Evolutionary conservation across 345 rosid genomes (phyloP).

Genomic region (Aurinia saxatilis): DNA sequence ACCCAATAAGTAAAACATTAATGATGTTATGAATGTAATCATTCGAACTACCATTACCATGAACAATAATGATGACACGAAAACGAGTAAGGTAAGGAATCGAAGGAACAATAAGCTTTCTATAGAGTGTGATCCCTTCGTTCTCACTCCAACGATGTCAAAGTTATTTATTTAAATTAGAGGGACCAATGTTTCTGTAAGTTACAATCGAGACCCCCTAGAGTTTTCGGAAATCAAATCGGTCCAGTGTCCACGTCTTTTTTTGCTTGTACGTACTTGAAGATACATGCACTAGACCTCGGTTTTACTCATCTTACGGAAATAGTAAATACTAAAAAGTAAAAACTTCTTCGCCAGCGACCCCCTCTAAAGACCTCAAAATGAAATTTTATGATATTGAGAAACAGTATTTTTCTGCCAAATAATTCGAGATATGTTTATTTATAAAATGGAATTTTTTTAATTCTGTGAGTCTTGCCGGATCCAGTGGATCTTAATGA

Average conservation of each 20-base stretch:
- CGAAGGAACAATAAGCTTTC: not conserved
- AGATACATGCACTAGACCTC: too few relatives aligned
- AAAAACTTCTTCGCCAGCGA: too few relatives aligned
- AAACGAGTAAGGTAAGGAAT: not conserved
- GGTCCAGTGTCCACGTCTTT: too few relatives aligned
- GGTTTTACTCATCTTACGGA: too few relatives aligned
- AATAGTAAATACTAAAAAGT: too few relatives aligned
- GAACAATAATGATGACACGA: not conserved
- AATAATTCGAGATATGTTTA: not conserved
- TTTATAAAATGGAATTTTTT: not conserved
- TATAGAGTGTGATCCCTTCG: not conserved
- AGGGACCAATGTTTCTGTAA: not conserved
- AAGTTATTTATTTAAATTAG: not conserved
- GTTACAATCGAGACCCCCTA: not conserved
- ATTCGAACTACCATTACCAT: not conserved
- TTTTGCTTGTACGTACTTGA: too few relatives aligned
- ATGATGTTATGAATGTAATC: not conserved
- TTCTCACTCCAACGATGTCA: constrained; percentile 6
- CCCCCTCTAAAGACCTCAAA: too few relatives aligned
- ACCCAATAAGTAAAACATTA: not conserved
- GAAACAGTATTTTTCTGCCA: too few relatives aligned
- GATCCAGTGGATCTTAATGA: not conserved
- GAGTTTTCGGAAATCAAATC: too few relatives aligned
- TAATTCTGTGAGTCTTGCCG: not conserved
- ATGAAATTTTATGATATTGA: too few relatives aligned